Evolutionary conservation across 2,329 filamentous ascomycete species (phyloP).

Genomic region (Byssoonygena ceratinophila): DNA sequence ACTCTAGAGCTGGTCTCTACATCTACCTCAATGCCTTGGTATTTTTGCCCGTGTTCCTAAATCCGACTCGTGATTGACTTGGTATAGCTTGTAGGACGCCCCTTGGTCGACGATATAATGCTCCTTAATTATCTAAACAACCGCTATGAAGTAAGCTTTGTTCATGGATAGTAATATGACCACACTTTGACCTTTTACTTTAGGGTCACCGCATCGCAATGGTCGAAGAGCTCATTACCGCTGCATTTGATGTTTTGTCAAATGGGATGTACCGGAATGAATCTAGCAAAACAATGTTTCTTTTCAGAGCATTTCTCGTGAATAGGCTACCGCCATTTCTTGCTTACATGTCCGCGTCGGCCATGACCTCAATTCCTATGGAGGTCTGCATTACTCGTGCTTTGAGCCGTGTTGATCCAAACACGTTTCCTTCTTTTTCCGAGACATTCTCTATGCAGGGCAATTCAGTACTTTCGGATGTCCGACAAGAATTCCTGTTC

Average conservation of each 20-base stretch:
- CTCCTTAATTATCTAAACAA: slow-evolving; percentile 74
- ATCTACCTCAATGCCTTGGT: slow-evolving; percentile 75
- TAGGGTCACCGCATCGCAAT: slow-evolving; percentile 67
- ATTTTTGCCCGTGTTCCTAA: slow-evolving; percentile 25
- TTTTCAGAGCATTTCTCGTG: slow-evolving; percentile 78
- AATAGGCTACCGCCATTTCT: slow-evolving; percentile 58
- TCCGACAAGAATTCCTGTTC: slow-evolving; percentile 74
- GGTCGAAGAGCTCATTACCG: slow-evolving; percentile 71
- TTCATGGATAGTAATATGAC: not conserved
- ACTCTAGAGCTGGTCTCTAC: slow-evolving; percentile 72
- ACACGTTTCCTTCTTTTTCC: slow-evolving; percentile 54
- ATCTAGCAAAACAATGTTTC: slow-evolving; percentile 50
- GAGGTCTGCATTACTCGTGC: slow-evolving; percentile 58
- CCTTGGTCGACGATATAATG: slow-evolving; percentile 68
- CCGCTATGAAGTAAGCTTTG: slow-evolving; percentile 58
- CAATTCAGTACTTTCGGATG: slow-evolving; percentile 52
- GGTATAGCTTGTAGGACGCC: slow-evolving; percentile 62
- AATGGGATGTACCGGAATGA: slow-evolving; percentile 70
- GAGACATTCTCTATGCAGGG: slow-evolving; percentile 52
- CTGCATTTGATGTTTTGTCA: slow-evolving; percentile 79
- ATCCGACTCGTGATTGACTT: slow-evolving; percentile 24
- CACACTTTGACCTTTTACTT: not conserved
- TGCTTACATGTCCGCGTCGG: slow-evolving; percentile 45
- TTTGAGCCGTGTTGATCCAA: slow-evolving; percentile 51
- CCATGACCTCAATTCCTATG: slow-evolving; percentile 49